These are phyloP conservation scores for Micractinium sp. DNA, from an alignment of 139 green algal species.

Conservation along the genomic window DNA sequence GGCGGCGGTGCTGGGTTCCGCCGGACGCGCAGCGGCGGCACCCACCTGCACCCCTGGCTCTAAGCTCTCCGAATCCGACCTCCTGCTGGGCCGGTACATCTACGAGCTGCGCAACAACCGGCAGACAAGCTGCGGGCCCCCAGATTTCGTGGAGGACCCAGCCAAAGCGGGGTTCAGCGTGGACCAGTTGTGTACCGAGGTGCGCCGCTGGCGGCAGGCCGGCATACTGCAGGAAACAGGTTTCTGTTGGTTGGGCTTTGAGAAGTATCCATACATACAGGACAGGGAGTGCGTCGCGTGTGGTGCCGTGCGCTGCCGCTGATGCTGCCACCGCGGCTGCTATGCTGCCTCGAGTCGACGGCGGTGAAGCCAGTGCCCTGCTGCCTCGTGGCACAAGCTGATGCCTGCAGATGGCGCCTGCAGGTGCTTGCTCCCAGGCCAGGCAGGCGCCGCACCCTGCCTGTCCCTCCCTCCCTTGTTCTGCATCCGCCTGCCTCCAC, in stretches of 20 bases:
- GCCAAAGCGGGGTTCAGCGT: not conserved
- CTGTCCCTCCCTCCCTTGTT: too few species aligned
- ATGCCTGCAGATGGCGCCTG: too few species aligned
- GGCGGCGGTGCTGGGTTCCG: not conserved
- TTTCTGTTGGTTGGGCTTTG: not conserved
- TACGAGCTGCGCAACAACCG: conserved; percentile 31
- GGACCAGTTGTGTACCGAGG: not conserved
- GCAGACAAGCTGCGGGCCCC: not conserved
- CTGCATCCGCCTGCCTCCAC: too few species aligned
- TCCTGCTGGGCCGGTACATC: not conserved
- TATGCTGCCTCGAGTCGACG: not conserved
- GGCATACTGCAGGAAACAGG: not conserved
- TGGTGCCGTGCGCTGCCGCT: not conserved
- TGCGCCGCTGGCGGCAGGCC: not conserved
- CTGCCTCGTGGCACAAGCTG: not conserved
- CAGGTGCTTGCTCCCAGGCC: too few species aligned
- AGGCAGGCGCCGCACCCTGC: too few species aligned
- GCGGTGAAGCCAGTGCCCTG: not conserved
- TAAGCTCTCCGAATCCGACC: not conserved
- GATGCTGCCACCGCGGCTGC: not conserved
- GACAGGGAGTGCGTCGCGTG: not conserved
- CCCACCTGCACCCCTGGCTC: not conserved
- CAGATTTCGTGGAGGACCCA: conserved; percentile 7
- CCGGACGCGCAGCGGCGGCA: not conserved
- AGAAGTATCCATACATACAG: too few species aligned